phyloP scores from a whole-genome alignment of 441 rosid genomes.

The Iberis amara region DNA sequence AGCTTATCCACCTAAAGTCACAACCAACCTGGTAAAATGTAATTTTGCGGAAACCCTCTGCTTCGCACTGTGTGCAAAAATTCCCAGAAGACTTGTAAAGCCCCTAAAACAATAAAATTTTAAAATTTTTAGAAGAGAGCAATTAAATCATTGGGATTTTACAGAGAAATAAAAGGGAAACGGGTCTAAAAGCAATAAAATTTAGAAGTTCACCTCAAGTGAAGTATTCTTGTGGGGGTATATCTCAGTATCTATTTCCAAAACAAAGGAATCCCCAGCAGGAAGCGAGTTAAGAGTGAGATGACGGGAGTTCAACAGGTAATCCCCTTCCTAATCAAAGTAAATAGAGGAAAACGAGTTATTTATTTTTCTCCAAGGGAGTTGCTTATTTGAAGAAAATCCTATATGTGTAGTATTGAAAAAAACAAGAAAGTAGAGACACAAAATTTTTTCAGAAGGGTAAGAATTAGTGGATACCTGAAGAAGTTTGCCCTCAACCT shows the following conservation, averaged over 20 bases:
- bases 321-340: conserved; percentile 55
- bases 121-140: neutral
- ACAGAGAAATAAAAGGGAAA: neutral
- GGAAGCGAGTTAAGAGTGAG: conserved; percentile 63
- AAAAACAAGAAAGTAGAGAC: conserved; percentile 1
- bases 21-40: conserved; percentile 77
- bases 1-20: conserved; percentile 10
- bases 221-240: conserved; percentile 91
- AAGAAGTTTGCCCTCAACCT: conserved; percentile 59
- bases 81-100: conserved; percentile 90
- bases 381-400: neutral
- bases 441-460: neutral
- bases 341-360: neutral
- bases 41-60: conserved; percentile 90
- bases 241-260: conserved; percentile 80
- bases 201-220: conserved; percentile 51
- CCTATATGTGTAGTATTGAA: neutral
- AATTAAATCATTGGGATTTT: conserved; percentile 5
- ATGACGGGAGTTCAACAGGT: conserved; percentile 55
- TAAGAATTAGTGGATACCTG: conserved; percentile 43
- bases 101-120: conserved; percentile 43
- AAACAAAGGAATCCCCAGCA: conserved; percentile 50
- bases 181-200: neutral
- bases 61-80: conserved; percentile 96
- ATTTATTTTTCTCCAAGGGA: neutral